A percentile compares a stretch with the other conserved stretches of the same genome.
These are phyloP conservation scores for Apocynum venetum DNA, from an alignment of 257 asterid species.

Conservation along the genomic window DNA sequence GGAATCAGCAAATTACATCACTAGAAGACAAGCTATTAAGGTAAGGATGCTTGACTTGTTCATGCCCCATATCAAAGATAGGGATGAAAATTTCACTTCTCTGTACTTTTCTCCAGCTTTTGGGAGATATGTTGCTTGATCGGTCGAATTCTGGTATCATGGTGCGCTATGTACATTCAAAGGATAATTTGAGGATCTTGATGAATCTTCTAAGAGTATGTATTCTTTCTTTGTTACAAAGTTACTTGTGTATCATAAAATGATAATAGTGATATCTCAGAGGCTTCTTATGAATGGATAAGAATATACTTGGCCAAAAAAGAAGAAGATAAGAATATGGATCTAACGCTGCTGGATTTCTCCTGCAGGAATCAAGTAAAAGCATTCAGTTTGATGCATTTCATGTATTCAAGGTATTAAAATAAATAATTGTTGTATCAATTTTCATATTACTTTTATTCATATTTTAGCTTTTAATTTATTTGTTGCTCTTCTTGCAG, in stretches of 20 bases:
- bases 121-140: constrained; percentile 87
- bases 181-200: constrained; percentile 58
- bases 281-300: no score
- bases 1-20: constrained; percentile 79
- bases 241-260: background rate
- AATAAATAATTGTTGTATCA: background rate
- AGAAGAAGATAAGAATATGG: no score
- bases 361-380: constrained; percentile 78
- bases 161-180: constrained; percentile 78
- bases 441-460: background rate
- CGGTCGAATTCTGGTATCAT: constrained; percentile 72
- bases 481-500: constrained; percentile 26
- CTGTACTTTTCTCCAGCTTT: constrained; percentile 42
- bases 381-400: constrained; percentile 80
- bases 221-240: background rate
- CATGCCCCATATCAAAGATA: background rate
- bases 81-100: background rate
- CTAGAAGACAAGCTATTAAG: constrained; percentile 86
- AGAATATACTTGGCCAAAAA: no score
- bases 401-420: constrained; percentile 82
- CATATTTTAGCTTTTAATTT: constrained; percentile 2
- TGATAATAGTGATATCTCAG: no score
- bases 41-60: constrained; percentile 26
- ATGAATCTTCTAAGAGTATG: constrained; percentile 94
- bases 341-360: background rate